These are phyloP conservation scores for Euryodendron excelsum DNA, from an alignment of 148 eudicot species.

Conservation along the genomic window DNA sequence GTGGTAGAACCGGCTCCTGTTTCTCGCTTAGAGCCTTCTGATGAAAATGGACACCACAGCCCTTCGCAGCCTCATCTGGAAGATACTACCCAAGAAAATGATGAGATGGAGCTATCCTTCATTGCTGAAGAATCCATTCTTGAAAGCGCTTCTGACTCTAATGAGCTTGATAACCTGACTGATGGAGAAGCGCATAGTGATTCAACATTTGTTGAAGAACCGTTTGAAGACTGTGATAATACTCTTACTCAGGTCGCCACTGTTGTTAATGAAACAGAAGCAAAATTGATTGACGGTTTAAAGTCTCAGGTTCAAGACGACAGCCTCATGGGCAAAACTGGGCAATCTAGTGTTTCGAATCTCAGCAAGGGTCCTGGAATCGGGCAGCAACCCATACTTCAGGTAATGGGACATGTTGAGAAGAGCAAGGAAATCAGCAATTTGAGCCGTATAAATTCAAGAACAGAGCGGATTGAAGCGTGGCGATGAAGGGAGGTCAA, in stretches of 20 bases:
- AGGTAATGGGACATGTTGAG: slow-evolving; percentile 25
- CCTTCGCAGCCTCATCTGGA: slow-evolving; percentile 43
- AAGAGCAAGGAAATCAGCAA: slow-evolving; percentile 54
- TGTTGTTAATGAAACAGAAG: slow-evolving; percentile 26
- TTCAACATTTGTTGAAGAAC: slow-evolving; percentile 31
- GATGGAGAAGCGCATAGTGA: slow-evolving; percentile 35
- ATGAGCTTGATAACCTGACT: slow-evolving; percentile 24
- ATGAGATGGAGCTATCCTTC: slow-evolving; percentile 33
- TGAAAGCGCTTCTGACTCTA: slow-evolving; percentile 39
- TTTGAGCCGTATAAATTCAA: slow-evolving; percentile 32
- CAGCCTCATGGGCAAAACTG: slow-evolving; percentile 9
- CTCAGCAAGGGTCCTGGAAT: slow-evolving; percentile 19
- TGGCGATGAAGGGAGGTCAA: slow-evolving; percentile 50
- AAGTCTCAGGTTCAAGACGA: slow-evolving; percentile 25
- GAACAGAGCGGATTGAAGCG: slow-evolving; percentile 58
- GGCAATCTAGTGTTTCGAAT: slow-evolving; percentile 44
- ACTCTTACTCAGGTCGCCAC: slow-evolving; percentile 38
- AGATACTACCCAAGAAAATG: slow-evolving; percentile 39
- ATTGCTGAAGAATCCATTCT: slow-evolving; percentile 44
- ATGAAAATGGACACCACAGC: slow-evolving; percentile 66
- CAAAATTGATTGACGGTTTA: slow-evolving; percentile 16
- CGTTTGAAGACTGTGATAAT: slow-evolving; percentile 41
- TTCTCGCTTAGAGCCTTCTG: slow-evolving; percentile 50
- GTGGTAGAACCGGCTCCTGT: slow-evolving; percentile 37
- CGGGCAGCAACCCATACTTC: slow-evolving; percentile 18